Conservation (phyloP, 108 stramenopile species). For the Nannochloropsis salina region DNA sequence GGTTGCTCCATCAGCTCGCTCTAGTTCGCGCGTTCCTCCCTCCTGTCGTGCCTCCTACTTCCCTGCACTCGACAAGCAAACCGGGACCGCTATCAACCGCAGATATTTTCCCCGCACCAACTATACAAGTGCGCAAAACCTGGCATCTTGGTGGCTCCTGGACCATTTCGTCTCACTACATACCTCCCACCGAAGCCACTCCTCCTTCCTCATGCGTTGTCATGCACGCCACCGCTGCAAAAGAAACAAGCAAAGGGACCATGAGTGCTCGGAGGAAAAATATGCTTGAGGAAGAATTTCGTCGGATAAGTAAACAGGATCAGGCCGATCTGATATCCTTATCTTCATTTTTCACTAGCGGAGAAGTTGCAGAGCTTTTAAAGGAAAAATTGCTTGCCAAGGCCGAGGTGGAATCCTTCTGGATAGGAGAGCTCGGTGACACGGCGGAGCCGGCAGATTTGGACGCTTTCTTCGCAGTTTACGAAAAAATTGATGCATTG, state of each 20-base stretch:
- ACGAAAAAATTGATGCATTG: neutral
- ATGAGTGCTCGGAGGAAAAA: conserved; percentile 6
- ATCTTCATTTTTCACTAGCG: neutral
- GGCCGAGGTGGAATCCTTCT: conserved; percentile 12
- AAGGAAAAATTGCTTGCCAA: conserved; percentile 11
- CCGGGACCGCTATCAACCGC: no score
- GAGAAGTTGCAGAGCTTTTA: neutral
- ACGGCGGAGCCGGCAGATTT: neutral
- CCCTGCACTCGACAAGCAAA: no score
- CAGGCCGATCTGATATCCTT: neutral
- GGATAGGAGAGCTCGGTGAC: conserved; percentile 4
- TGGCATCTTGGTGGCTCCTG: no score
- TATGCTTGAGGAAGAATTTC: neutral
- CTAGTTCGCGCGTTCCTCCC: no score
- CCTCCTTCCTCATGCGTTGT: neutral
- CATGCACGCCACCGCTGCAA: neutral
- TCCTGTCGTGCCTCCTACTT: no score
- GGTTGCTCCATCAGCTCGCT: no score
- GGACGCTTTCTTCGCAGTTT: neutral
- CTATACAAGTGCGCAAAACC: no score
- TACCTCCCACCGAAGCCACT: neutral
- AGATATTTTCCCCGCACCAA: no score
- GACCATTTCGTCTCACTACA: no score
- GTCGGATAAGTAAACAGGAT: neutral
- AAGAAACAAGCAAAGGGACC: neutral